Percentiles rank a stretch among this genome's conserved stretches.
phyloP scores from a whole-genome alignment of 2,329 filamentous ascomycete species.

The Biscogniauxia mediterranea region DNA sequence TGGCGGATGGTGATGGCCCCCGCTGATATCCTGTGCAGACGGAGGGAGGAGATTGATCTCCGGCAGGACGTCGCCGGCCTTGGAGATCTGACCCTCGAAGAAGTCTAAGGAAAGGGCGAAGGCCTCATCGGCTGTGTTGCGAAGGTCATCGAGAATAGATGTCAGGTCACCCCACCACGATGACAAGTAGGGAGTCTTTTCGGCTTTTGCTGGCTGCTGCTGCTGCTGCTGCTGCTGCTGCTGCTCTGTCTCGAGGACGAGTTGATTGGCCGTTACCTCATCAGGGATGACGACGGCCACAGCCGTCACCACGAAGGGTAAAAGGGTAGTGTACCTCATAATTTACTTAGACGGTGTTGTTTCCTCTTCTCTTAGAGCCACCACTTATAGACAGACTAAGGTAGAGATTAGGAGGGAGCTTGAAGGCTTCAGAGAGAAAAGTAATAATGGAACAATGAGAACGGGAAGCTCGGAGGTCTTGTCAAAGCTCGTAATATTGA shows the following conservation, averaged over 20 bases:
- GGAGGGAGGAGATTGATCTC: slow-evolving; percentile 20
- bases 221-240: slow-evolving; percentile 12
- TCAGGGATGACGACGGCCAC: slow-evolving; percentile 30
- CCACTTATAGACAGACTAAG: background rate
- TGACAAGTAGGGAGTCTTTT: background rate
- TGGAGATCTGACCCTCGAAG: slow-evolving; percentile 17
- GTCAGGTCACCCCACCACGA: slow-evolving; percentile 13
- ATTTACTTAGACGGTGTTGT: background rate
- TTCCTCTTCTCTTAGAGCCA: background rate
- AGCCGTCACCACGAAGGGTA: slow-evolving; percentile 24
- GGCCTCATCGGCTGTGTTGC: slow-evolving; percentile 10
- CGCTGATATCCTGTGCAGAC: slow-evolving; percentile 4
- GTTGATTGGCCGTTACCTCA: slow-evolving; percentile 27
- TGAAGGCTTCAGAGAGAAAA: background rate
- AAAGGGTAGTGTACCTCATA: slow-evolving; percentile 26
- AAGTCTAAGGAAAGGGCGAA: slow-evolving; percentile 18
- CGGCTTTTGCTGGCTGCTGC: background rate
- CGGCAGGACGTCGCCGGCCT: slow-evolving; percentile 15
- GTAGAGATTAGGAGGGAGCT: background rate
- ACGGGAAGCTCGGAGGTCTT: background rate
- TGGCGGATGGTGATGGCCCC: background rate
- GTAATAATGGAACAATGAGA: background rate
- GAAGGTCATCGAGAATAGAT: background rate
- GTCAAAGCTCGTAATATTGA: background rate
- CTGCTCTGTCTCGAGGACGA: slow-evolving; percentile 23